A percentile compares a stretch with the other conserved stretches of the same genome.
Evolutionary conservation across 2,329 filamentous ascomycete genomes (phyloP).

Genomic region (Zalaria obscura): DNA sequence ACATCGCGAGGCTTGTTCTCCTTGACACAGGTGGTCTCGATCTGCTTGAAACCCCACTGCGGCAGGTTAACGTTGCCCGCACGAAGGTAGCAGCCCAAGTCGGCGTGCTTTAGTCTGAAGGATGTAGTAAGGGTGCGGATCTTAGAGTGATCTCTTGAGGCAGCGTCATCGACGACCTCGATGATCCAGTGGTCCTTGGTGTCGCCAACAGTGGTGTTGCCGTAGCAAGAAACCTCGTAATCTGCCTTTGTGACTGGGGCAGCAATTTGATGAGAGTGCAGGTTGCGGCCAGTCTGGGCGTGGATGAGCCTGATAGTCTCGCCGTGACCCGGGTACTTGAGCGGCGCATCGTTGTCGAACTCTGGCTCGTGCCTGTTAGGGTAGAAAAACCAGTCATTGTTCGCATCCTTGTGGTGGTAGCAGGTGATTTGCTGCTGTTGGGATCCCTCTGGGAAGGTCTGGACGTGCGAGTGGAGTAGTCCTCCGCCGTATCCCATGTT

Average conservation of each 20-base stretch:
- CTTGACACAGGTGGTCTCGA: slow-evolving; percentile 91
- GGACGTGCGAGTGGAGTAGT: slow-evolving; percentile 88
- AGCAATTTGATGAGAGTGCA: slow-evolving; percentile 84
- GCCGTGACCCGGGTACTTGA: slow-evolving; percentile 63
- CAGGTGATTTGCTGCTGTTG: slow-evolving; percentile 93
- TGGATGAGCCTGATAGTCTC: slow-evolving; percentile 78
- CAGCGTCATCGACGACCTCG: slow-evolving; percentile 81
- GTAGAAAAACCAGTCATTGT: slow-evolving; percentile 99
- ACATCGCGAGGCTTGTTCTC: slow-evolving; percentile 82
- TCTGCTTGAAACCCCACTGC: slow-evolving; percentile 99
- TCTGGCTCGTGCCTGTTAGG: slow-evolving; percentile 69
- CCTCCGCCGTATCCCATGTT: slow-evolving; percentile 99
- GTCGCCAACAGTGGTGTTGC: slow-evolving; percentile 87
- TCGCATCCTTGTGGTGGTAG: slow-evolving; percentile 98
- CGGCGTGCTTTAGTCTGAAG: slow-evolving; percentile 73
- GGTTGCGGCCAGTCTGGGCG: slow-evolving; percentile 87
- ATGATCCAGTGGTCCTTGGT: slow-evolving; percentile 96
- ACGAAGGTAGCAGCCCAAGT: slow-evolving; percentile 81
- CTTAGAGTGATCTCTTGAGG: slow-evolving; percentile 69
- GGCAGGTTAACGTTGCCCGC: slow-evolving; percentile 93
- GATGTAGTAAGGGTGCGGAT: slow-evolving; percentile 85
- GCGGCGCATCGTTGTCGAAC: slow-evolving; percentile 55
- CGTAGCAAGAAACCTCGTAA: slow-evolving; percentile 88
- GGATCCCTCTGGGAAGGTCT: slow-evolving; percentile 91
- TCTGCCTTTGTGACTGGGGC: slow-evolving; percentile 83